phyloP scores from a whole-genome alignment of 129 eudicot species.

The Sambucus nigra region DNA sequence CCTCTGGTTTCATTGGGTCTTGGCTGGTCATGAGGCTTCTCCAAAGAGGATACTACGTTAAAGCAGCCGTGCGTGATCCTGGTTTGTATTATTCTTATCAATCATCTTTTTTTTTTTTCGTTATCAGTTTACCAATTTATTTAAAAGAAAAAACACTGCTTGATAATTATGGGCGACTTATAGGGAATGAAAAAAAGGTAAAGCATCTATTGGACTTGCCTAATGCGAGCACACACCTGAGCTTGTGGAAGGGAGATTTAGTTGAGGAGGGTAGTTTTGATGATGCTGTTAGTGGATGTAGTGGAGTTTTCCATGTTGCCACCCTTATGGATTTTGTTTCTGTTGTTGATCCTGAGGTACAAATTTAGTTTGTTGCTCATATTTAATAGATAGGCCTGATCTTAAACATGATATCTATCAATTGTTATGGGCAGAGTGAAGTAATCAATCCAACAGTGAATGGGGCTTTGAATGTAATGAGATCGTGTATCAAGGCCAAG shows the following conservation, averaged over 20 bases:
- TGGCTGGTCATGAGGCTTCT: conserved; percentile 30
- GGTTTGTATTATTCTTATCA: neutral
- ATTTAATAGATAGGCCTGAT: no score
- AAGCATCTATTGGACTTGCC: conserved; percentile 24
- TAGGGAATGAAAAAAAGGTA: conserved; percentile 22
- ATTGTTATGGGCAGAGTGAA: conserved; percentile 11
- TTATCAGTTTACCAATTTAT: no score
- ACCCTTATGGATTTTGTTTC: conserved; percentile 14
- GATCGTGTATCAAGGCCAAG: conserved; percentile 8
- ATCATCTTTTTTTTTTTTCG: no score
- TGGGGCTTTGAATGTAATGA: conserved; percentile 7
- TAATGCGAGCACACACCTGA: conserved; percentile 12
- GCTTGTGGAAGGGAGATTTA: conserved; percentile 23
- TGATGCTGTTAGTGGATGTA: conserved; percentile 20
- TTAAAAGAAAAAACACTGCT: no score
- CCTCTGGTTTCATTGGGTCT: conserved; percentile 22
- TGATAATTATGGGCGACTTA: no score
- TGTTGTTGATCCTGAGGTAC: conserved; percentile 19
- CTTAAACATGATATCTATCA: no score
- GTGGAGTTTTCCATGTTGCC: conserved; percentile 26
- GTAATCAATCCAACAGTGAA: conserved; percentile 12
- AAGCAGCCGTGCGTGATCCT: conserved; percentile 23
- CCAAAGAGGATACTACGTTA: conserved; percentile 18
- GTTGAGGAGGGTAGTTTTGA: conserved; percentile 22
- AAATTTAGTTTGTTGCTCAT: no score